Evolutionary conservation across 192 early-diverging fungal genomes (phyloP), one percentile per base, ranked within the genome.

Genomic region (Coemansia brasiliensis): DNA sequence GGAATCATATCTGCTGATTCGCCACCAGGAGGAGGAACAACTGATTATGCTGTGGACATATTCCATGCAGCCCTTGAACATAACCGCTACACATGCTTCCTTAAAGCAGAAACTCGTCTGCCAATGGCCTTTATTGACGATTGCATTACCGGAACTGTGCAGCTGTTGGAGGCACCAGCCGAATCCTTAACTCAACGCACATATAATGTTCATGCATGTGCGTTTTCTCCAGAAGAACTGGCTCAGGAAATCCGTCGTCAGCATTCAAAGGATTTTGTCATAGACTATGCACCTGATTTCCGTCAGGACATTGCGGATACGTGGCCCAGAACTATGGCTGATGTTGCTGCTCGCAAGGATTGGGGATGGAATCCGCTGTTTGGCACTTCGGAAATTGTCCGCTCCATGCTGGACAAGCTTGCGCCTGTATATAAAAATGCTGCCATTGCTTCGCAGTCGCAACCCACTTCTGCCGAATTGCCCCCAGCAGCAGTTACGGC

Each of bases 111-210:
- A 16, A 83, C 84, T 1, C 66, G 72, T 2, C 67, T 87, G 42
- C 86, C 86, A 5, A 87, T 87, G 86, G 85, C 85, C 66, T 87
- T 84, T 54, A 79, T 87, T 21, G 69, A 78, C 39, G 86, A 87
- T 61, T 87, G 86, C 25, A 82, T 87, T 52, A 67, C 69, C 37
- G 86, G 86, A n/a, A 87, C 86, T 8, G 68, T 87, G 52, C 79
- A 83, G 44, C 79, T 84, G 18, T 74, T 87, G 10, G 80, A 79
- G 2, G 60, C 84, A 12, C 84, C 84, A 20, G 63, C 63, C 17
- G 65, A 71, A 5, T 46, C 63, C 0, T 55, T 87, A 44, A 83
- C 83, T 3, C 84, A 85, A 59, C 61, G 82, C 3, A 82, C 83
- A 8, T 87, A 87, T 61, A 87, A 87, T 55, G 80, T 87, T 29